A percentile compares a stretch with the other conserved stretches of the same genome.
phyloP scores from a whole-genome alignment of 2,329 filamentous ascomycete species.

The Rhytidhysteron rufulum region DNA sequence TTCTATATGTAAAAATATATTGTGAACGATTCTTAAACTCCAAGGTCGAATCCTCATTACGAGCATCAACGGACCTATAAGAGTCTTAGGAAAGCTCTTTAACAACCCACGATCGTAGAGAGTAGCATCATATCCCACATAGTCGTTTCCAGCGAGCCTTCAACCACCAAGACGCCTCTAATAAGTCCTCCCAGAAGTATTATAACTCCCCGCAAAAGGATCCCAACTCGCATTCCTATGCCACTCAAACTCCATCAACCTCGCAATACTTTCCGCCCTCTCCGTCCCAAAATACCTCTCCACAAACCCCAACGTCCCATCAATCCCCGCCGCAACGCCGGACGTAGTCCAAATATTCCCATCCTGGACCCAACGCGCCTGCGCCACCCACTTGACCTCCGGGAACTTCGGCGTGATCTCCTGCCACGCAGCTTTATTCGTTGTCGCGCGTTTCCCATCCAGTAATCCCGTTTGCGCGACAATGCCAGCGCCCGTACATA shows the following conservation, averaged over 20 bases:
- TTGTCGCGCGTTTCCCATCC: slow-evolving; percentile 59
- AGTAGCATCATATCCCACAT: no score
- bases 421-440: slow-evolving; percentile 59
- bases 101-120: no score
- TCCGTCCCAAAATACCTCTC: slow-evolving; percentile 51
- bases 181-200: no score
- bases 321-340: slow-evolving; percentile 61
- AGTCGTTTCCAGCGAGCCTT: no score
- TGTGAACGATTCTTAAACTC: no score
- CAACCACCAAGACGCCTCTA: no score
- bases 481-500: slow-evolving; percentile 63
- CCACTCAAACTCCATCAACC: slow-evolving; percentile 57
- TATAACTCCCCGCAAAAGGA: slow-evolving; percentile 54
- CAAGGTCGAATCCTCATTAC: no score
- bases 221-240: slow-evolving; percentile 50
- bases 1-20: no score
- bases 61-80: no score
- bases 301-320: slow-evolving; percentile 58
- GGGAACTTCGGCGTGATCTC: slow-evolving; percentile 47
- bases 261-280: slow-evolving; percentile 46
- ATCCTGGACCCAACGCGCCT: slow-evolving; percentile 62
- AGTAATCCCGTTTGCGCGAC: slow-evolving; percentile 58
- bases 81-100: no score
- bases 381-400: slow-evolving; percentile 56
- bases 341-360: slow-evolving; percentile 65